These are phyloP conservation scores for Hypoxylon sp. DNA, from an alignment of 2,329 filamentous ascomycete genomes.

Conservation along the genomic window DNA sequence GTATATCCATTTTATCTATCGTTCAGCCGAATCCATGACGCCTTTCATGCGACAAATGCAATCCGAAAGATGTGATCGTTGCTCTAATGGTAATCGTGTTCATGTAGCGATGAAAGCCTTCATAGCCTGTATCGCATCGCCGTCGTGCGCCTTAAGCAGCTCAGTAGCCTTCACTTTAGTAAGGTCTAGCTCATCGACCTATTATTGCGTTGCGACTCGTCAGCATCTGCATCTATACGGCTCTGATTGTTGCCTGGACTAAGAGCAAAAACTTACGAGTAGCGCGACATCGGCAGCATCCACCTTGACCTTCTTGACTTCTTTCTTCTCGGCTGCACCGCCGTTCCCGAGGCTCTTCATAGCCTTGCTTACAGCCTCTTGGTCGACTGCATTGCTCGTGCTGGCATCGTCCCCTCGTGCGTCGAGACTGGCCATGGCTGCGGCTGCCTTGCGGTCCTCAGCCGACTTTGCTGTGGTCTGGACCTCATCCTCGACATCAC, in stretches of 20 bases:
- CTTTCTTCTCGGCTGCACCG: conserved; percentile 58
- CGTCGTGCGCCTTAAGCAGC: conserved; percentile 77
- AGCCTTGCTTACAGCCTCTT: conserved; percentile 77
- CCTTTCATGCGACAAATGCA: conserved; percentile 18
- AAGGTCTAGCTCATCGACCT: conserved; percentile 80
- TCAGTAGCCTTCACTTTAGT: conserved; percentile 80
- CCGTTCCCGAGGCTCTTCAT: conserved; percentile 71
- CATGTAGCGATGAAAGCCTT: conserved; percentile 62
- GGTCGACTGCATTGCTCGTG: conserved; percentile 69
- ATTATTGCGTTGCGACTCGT: not conserved
- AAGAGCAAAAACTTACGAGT: conserved; percentile 67
- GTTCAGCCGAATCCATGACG: conserved; percentile 20
- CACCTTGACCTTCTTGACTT: conserved; percentile 76
- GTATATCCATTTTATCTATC: conserved; percentile 38
- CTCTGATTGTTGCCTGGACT: not conserved
- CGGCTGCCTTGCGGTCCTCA: conserved; percentile 82
- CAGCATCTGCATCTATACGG: conserved; percentile 7
- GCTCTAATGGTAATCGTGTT: not conserved
- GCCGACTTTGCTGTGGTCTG: conserved; percentile 70
- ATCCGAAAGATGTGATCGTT: not conserved
- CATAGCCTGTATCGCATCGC: conserved; percentile 76
- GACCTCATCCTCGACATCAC: conserved; percentile 70
- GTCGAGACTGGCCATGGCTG: conserved; percentile 79
- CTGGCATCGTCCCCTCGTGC: conserved; percentile 61
- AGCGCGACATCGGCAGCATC: conserved; percentile 78